Evolutionary conservation across 2,329 filamentous ascomycete genomes (phyloP), one percentile per base, ranked within the genome.

Genomic region (Aspergillus amoenus): DNA sequence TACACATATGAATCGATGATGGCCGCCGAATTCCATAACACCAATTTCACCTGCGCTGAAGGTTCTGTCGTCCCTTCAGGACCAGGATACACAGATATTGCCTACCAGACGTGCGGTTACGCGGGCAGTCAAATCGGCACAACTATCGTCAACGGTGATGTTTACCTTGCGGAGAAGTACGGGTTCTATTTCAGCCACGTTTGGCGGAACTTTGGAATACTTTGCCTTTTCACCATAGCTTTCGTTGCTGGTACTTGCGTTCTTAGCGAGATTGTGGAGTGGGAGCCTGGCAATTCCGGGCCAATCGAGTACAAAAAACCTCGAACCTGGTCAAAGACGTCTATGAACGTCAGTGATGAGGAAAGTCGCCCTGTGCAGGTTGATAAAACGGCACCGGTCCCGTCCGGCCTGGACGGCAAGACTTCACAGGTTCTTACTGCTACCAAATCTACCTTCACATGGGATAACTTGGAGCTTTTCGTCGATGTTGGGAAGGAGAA

Each of bases 161-260:
- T 73, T 15, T 88, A 86, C 60, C 66, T 87, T 2, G 67, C 74
- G 2, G 76, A 75, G 1, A 76, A 78, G 6, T 88, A 81, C 68
- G 77, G 79, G 13, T 73, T 71, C 61, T 77, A 78, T 5, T 76
- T 82, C 27, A 75, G 72, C n/a, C 76, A 87, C 63, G 72, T 87
- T 0, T 87, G 85, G 78, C 83, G 89, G 3, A 90, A 92, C 68
- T 90, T 89, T 65, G 89, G 87, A 13, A 86, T 91, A 3, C 74
- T 93, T 0, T 85, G 91, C 61, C 88, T 86, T 0, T 93, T 90
- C 62, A 82, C 84, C 1, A 76, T 89, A 1, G 81, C 88, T 4
- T 93, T 91, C 66, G 82, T 93, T 13, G 64, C 84, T 3, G 71
- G 90, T 18, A 92, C 88, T 0, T 82, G 87, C 6, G 66, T 88